Base-by-base conservation (phyloP, 2,329 filamentous ascomycete genomes). In the Botrytis deweyae region DNA sequence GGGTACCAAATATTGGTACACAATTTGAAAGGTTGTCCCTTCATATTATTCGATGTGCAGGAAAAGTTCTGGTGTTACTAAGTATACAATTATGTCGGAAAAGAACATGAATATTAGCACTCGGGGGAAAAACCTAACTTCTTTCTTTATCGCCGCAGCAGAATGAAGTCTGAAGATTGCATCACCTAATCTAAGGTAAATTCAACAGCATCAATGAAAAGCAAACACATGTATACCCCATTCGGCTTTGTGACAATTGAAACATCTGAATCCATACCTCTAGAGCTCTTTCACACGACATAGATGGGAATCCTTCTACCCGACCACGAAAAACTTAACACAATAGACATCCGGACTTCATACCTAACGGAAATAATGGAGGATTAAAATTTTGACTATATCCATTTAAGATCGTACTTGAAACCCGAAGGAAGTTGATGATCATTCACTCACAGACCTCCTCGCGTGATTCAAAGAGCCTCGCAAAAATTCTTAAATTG, bases 1-100 rank as follows among this genome's bases (percentile, higher is more conserved):
- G 25, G 6, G 20, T 9, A 14, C 22, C 4, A n/a, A n/a, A 52
- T 52, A 52, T 14, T 52, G 1, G 3, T n/a, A n/a, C 16, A 14
- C 4, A 52, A 25, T 4, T 52, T 4, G 22, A 8, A n/a, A 12
- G 14, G 0, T 14, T 52, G 10, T 16, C 25, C 0, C 3, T n/a
- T 14, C 4, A 25, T 52, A n/a, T 52, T 1, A 4, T 52, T 52
- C 4, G 4, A 52, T 7, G 1, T 12, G 25, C 1, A 52, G 25
- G 10, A 52, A 52, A 52, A 0, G 1, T 14, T 14, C 25, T n/a
- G 4, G 0, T n/a, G 2, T 52, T n/a, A n/a, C 25, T 52, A n/a
- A 5, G 12, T 12, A 52, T 1, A n/a, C 2, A n/a, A 52, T n/a
- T 1, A 52, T 52, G 1, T 52, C 25, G 20, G 49, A 52, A 25